Conservation (phyloP, 2,329 filamentous ascomycete species). For the Fusarium brachygibbosum region DNA sequence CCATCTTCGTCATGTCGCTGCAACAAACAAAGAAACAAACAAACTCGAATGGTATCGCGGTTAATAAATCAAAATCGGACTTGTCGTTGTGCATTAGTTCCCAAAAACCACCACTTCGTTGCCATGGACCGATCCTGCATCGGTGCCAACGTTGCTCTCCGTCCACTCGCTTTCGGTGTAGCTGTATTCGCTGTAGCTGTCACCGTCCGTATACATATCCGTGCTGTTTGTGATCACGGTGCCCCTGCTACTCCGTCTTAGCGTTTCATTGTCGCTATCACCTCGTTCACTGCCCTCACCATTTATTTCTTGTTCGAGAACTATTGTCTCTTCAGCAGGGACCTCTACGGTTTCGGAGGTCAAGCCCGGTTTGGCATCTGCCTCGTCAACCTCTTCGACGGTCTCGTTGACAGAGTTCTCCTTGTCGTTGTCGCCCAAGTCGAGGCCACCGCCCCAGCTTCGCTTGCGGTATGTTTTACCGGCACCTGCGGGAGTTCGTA, state of each 20-base stretch:
- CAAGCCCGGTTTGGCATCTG: constrained; percentile 42
- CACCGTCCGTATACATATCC: constrained; percentile 55
- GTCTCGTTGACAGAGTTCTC: constrained; percentile 74
- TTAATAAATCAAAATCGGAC: constrained; percentile 22
- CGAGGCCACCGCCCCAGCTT: constrained; percentile 73
- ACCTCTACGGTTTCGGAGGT: constrained; percentile 37
- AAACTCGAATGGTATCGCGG: constrained; percentile 34
- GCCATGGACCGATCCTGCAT: constrained; percentile 47
- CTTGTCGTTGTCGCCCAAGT: constrained; percentile 69
- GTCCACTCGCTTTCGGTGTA: constrained; percentile 64
- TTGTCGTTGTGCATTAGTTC: constrained; percentile 27
- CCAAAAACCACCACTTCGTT: constrained; percentile 56
- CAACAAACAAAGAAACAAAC: not conserved
- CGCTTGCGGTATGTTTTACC: constrained; percentile 70
- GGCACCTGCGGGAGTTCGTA: constrained; percentile 69
- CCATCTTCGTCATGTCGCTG: constrained; percentile 2
- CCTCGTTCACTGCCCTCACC: constrained; percentile 45
- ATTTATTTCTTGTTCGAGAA: constrained; percentile 29
- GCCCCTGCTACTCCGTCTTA: constrained; percentile 64
- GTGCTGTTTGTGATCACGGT: constrained; percentile 61
- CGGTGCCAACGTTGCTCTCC: constrained; percentile 57
- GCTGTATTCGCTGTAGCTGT: constrained; percentile 58
- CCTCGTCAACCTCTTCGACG: constrained; percentile 67
- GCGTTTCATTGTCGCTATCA: constrained; percentile 65
- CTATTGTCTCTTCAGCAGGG: constrained; percentile 47